Base-by-base conservation (phyloP, 331 rosid genomes). In the Phaseolus coccineus region DNA sequence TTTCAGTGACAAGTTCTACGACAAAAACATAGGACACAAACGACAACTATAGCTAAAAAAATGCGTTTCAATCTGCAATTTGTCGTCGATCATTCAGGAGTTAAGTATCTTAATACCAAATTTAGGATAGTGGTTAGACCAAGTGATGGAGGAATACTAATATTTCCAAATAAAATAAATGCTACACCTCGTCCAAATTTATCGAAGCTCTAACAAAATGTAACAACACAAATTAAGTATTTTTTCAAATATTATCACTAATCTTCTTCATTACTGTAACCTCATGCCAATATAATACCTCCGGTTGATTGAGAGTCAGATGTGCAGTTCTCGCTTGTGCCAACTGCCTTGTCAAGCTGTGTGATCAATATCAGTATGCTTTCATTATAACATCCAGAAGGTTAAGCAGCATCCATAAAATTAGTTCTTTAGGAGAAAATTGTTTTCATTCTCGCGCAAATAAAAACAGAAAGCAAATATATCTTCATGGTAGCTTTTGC, bases 391-490 rank as follows among this genome's bases (percentile, higher is more conserved):
- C 51, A 66, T 73, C 77, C 71, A 67, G 58, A 64, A 50, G 14
- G 31, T 66, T 39, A 73, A 39, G 19, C 69, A 83, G 28, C 74
- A 78, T 67, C 27, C 68, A 19, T 66, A 83, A 47, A 27, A 55
- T 39, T 10, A 33, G 80, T 67, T 35, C 53, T 67, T 42, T 3
- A 12, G 1, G 11, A 8, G 22, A 73, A 73, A 48, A 51, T 28
- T 1, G 66, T 27, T 55, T 24, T 25, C 30, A 71, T 37, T 33
- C 14, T 31, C 19, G n/a, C 66, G 24, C 12, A 63, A 1, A 44
- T 4, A 14, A 69, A 63, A 22, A 58, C 11, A 14, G 2, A 24
- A 44, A 5, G 42, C 19, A 47, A 72, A 63, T 2, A 63, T 2
- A 22, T 74, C 8, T 27, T 0, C 3, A 28, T 31, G 7, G 47